Base-by-base conservation (phyloP, 2,329 filamentous ascomycete genomes). In the Pestalotiopsis sp. region DNA sequence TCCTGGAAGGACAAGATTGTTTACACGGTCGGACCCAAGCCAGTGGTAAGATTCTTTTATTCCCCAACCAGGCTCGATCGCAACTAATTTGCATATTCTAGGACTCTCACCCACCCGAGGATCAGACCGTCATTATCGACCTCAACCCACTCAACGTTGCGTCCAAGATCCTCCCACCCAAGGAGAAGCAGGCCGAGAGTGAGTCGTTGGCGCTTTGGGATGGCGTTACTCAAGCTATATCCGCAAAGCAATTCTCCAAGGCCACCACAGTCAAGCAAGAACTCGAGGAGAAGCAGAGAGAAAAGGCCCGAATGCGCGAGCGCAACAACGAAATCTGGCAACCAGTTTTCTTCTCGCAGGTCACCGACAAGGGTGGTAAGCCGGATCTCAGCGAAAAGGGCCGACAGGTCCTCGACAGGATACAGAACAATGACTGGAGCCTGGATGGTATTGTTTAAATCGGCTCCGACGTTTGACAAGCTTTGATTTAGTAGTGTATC, bases 161-260 rank as follows among this genome's bases (percentile, higher is more conserved):
- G 0, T 84, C 91, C 67, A 99, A 99, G 82, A 83, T 89, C 58
- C 80, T 97, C 0, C 96, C 96, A 0, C 93, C 95, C 0, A 81
- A 87, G 20, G 90, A 94, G 58, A 80, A 90, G 69, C 96, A 98
- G 80, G 88, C 97, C 1, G 88, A 92, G 67, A 96, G 99, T 79
- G 96, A 99, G 82, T 97, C 93, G 1, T 88, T 96, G 72, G 90
- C 88, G 68, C 92, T 97, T 78, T 99, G 96, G 96, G 87, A 90
- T 41, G 89, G 88, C 27, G 95, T 99, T 59, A 98, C 96, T 20
- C 87, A 93, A 66, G 94, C 95, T 45, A 98, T 99, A 76, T 80
- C 88, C 25, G 83, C 90, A 70, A 97, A 95, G 81, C 93, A 97
- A 78, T 99, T 90, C 80, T 88, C 87, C 57, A 90, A 92, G 72